Evolutionary conservation across 495 filamentous ascomycete genomes (phyloP).

Genomic region (Aspergillus panamensis): DNA sequence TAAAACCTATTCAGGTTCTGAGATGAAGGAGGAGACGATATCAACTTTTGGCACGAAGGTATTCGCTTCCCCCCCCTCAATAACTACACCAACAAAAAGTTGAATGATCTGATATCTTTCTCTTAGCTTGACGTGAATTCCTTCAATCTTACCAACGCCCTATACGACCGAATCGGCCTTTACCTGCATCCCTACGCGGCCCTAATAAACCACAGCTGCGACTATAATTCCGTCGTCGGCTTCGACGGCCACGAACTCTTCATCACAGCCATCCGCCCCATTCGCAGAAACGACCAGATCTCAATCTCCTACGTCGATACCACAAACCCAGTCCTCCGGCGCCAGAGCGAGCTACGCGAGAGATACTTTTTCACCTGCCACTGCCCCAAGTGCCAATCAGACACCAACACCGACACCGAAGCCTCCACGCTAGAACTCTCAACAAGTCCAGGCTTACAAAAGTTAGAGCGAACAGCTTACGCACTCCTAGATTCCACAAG

Average conservation of each 20-base stretch:
- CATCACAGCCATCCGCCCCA: slow-evolving; percentile 44
- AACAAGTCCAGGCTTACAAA: neutral
- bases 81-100: neutral
- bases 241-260: slow-evolving; percentile 53
- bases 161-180: slow-evolving; percentile 59
- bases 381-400: slow-evolving; percentile 52
- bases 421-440: neutral
- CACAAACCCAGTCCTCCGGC: slow-evolving; percentile 46
- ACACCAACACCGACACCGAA: slow-evolving; percentile 15
- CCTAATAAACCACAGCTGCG: slow-evolving; percentile 68
- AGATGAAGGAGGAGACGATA: slow-evolving; percentile 39
- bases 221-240: slow-evolving; percentile 61
- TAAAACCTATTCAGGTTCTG: slow-evolving; percentile 47
- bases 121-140: slow-evolving; percentile 53
- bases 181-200: slow-evolving; percentile 56
- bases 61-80: neutral
- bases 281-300: slow-evolving; percentile 57
- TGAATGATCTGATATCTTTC: neutral
- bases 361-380: slow-evolving; percentile 65
- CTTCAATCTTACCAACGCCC: slow-evolving; percentile 56
- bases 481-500: slow-evolving; percentile 25
- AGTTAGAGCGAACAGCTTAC: slow-evolving; percentile 26
- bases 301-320: slow-evolving; percentile 67
- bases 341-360: slow-evolving; percentile 50
- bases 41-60: slow-evolving; percentile 44